Evolutionary conservation across 108 stramenopile genomes (phyloP), one percentile per base, ranked within the genome.

Genomic region (Skeletonema marinoi): DNA sequence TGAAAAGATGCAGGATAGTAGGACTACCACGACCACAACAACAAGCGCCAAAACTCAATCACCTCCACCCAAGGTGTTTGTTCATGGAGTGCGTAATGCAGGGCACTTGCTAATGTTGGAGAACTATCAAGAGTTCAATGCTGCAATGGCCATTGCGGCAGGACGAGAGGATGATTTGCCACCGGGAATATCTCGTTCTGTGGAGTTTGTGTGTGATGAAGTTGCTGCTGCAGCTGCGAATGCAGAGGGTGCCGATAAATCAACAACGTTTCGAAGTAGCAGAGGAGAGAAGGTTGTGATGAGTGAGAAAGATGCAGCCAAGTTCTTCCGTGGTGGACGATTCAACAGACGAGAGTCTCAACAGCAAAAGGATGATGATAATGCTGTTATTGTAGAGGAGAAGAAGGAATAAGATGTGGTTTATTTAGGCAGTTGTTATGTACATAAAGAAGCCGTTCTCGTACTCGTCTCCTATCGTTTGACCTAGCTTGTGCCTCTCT

Each of bases 81-180:
- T 63, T 17, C 38, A 33, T 63, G 62, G 62, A n/a, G 62, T 51
- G 19, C 50, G 50, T 2, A 51, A 21, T 51, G 50, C 50, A 7
- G 50, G 41, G 1, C 41, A 42, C 13, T 42, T 42, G 13, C 11
- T 42, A 42, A 42, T 42, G 41, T 10, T 42, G 1, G 41, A 42
- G 12, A 42, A 96, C 84, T 86, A 84, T 75, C 29, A 75, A 76
- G 91, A 71, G 6, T 86, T 88, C 73, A 92, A 91, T 65, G 75
- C 77, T 0, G 78, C 73, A 11, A 17, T 78, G 21, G 36, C 73
- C 30, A 67, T 67, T 50, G 81, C 75, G 6, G 70, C 75, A 10
- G 81, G 75, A 12, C 39, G 66, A 50, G 72, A 46, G 41, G 32
- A 73, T 16, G 73, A 73, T 14, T 67, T 79, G 38, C 64, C 71